Evolutionary conservation across 257 asterid genomes (phyloP), one percentile per base, ranked within the genome.

Genomic region (Galeopsis tetrahit): DNA sequence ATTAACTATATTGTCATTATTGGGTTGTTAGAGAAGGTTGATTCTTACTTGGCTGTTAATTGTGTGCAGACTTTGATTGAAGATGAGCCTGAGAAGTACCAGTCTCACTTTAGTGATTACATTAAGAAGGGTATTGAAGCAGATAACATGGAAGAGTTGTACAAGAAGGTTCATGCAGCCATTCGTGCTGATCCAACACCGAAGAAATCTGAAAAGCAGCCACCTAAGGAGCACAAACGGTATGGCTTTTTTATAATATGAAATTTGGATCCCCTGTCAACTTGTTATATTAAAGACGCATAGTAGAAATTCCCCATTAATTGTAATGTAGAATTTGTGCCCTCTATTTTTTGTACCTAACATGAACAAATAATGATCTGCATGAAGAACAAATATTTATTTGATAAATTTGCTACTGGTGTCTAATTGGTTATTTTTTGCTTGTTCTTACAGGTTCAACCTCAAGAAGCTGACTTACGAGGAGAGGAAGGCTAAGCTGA

Each of bases 61-160:
- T 74, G 32, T 8, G 2, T 63, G 72, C 78, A 86, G 96, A 78
- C 88, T 57, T 66, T 88, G 83, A 79, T 49, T 31, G 96, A 90
- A 62, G 97, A 88, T 72, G 97, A 90, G 72, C 97, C 96, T 0
- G 96, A 90, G 79, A 90, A 86, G 79, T 87, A 82, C 65, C 93
- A 88, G 68, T 48, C 91, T 33, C 93, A 88, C 73, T 90, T 90
- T 21, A 83, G 89, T 9, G 78, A 62, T 69, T 88, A 85, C 77
- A 70, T 86, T 43, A 85, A 86, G 69, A 85, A 52, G 72, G 92
- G 90, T 10, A 39, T 90, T 35, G 88, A 87, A 55, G 82, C 96
- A 2, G 96, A 89, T 71, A 66, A 65, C 71, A 77, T 91, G 1
- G 97, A 86, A 80, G 97, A 72, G 55, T 0, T 89, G 82, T 91